A percentile compares a stretch with the other conserved stretches of the same genome.
These are phyloP conservation scores for Ophiostoma himal-ulmi DNA, from an alignment of 2,329 filamentous ascomycete genomes.

Conservation along the genomic window DNA sequence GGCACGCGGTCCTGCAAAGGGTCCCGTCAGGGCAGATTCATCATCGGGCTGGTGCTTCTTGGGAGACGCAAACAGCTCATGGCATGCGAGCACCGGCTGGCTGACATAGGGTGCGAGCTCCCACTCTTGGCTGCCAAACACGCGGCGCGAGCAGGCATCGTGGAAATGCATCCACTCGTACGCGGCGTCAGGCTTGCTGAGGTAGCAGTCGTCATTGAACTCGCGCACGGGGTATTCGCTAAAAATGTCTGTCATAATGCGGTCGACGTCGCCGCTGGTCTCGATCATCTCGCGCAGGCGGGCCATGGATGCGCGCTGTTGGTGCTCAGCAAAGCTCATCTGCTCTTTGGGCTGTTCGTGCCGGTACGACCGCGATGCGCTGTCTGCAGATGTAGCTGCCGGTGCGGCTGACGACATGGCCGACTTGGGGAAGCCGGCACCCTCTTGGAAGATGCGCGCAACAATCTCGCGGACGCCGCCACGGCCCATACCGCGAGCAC, in stretches of 20 bases:
- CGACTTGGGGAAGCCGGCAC: slow-evolving; percentile 61
- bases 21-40: slow-evolving; percentile 47
- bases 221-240: slow-evolving; percentile 77
- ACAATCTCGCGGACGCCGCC: slow-evolving; percentile 71
- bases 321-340: slow-evolving; percentile 65
- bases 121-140: slow-evolving; percentile 86
- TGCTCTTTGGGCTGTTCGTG: slow-evolving; percentile 53
- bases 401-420: slow-evolving; percentile 26
- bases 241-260: slow-evolving; percentile 78
- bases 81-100: slow-evolving; percentile 81
- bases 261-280: slow-evolving; percentile 70
- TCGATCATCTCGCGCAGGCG: slow-evolving; percentile 70
- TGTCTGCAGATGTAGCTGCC: slow-evolving; percentile 27
- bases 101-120: slow-evolving; percentile 83
- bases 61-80: slow-evolving; percentile 79
- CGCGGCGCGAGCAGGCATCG: slow-evolving; percentile 69
- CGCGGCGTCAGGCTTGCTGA: slow-evolving; percentile 78
- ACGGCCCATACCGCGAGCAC: slow-evolving; percentile 63
- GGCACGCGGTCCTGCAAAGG: slow-evolving; percentile 76
- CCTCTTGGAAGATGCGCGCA: slow-evolving; percentile 70
- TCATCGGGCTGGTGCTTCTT: slow-evolving; percentile 42
- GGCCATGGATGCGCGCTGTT: slow-evolving; percentile 66
- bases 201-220: slow-evolving; percentile 86
- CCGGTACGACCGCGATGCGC: slow-evolving; percentile 39
- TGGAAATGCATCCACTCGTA: slow-evolving; percentile 97